These are phyloP conservation scores for Ailanthus altissimus DNA, from an alignment of 345 rosid genomes.

Conservation along the genomic window DNA sequence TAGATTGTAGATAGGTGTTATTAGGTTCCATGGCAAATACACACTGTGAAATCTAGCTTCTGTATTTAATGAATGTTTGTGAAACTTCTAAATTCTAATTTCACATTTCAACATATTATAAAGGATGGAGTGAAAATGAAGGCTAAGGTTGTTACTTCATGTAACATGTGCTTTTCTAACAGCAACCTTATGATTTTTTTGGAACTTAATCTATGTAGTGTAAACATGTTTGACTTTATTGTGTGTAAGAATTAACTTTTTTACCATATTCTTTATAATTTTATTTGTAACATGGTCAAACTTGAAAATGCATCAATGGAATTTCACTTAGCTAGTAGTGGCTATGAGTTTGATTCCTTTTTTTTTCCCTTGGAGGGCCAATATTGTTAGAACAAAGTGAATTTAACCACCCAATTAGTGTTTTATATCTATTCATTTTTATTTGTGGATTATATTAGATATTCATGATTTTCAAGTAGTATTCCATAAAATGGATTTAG, in stretches of 20 bases:
- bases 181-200: background rate
- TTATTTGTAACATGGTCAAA: too few relatives aligned
- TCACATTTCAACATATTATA: background rate
- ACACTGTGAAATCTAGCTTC: background rate
- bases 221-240: too few relatives aligned
- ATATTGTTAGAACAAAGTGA: too few relatives aligned
- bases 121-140: background rate
- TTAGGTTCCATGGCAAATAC: background rate
- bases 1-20: background rate
- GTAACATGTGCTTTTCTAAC: background rate
- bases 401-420: too few relatives aligned
- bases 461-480: background rate
- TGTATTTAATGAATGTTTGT: background rate
- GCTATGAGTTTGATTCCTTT: background rate
- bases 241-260: too few relatives aligned
- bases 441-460: background rate
- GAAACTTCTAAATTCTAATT: background rate
- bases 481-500: background rate
- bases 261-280: too few relatives aligned
- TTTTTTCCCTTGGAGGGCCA: background rate
- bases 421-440: background rate
- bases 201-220: too few relatives aligned
- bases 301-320: too few relatives aligned
- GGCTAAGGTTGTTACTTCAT: background rate
- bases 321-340: too few relatives aligned